Conservation (phyloP, 2,329 filamentous ascomycete genomes). For the Monosporascus sp. region DNA sequence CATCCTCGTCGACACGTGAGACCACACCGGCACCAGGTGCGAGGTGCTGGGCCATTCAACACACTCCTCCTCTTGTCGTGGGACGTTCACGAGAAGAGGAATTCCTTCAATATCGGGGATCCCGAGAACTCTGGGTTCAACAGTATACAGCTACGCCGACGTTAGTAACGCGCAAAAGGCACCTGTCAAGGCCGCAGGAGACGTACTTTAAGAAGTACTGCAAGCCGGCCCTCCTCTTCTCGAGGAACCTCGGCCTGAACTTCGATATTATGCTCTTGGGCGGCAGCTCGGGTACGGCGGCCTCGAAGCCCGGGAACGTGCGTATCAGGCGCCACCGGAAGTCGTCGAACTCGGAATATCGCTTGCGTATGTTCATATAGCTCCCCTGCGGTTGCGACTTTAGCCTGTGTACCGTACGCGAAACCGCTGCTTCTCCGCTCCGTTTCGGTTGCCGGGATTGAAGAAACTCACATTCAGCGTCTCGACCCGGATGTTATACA, state of each 20-base stretch:
- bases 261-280: conserved; percentile 87
- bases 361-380: conserved; percentile 58
- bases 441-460: not conserved
- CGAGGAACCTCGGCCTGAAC: conserved; percentile 80
- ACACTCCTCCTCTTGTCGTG: no score
- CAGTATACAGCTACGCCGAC: conserved; percentile 66
- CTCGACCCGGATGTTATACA: conserved; percentile 87
- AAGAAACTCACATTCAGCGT: conserved; percentile 65
- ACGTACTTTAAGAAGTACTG: conserved; percentile 91
- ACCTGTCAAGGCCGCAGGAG: not conserved
- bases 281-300: conserved; percentile 82
- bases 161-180: conserved; percentile 6
- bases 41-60: no score
- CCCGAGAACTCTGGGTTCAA: conserved; percentile 91
- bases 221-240: conserved; percentile 74
- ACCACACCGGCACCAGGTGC: no score
- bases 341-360: conserved; percentile 92
- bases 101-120: conserved; percentile 86
- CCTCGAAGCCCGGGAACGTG: conserved; percentile 79
- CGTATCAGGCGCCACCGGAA: conserved; percentile 67
- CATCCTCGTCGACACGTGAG: not conserved
- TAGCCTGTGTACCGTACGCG: no score
- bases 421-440: not conserved
- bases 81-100: conserved; percentile 59
- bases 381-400: conserved; percentile 39